Percentiles rank a stretch among this genome's conserved stretches.
phyloP scores from a whole-genome alignment of 148 eudicot genomes.

The Salicornia ramosissima region DNA sequence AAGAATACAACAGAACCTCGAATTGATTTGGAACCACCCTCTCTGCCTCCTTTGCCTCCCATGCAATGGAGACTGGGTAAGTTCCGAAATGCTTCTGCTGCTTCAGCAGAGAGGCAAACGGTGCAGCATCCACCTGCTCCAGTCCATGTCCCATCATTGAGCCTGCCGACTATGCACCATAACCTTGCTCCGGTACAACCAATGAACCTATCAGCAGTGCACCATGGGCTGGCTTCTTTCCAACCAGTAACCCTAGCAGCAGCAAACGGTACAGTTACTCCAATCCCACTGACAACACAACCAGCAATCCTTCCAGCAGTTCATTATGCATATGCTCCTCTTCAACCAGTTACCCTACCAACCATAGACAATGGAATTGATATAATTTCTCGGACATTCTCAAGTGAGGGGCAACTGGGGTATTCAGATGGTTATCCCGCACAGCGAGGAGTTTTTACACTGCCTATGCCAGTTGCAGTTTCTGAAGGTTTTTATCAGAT shows the following conservation, averaged over 20 bases:
- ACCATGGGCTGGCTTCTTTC: conserved; percentile 13
- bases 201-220: conserved; percentile 15
- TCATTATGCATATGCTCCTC: conserved; percentile 18
- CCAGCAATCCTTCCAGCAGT: conserved; percentile 16
- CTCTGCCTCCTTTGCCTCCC: conserved; percentile 98
- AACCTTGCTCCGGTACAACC: conserved; percentile 21
- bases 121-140: conserved; percentile 19
- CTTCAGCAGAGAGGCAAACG: conserved; percentile 28
- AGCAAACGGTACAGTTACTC: conserved; percentile 17
- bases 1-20: conserved; percentile 37
- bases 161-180: conserved; percentile 17
- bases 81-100: conserved; percentile 40
- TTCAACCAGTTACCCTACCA: conserved; percentile 14
- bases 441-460: conserved; percentile 20
- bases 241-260: conserved; percentile 18
- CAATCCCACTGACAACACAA: conserved; percentile 10
- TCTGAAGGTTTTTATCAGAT: conserved; percentile 19
- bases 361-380: not conserved
- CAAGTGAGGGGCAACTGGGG: conserved; percentile 17
- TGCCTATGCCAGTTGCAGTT: conserved; percentile 20
- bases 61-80: conserved; percentile 87
- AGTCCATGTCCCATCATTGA: conserved; percentile 25
- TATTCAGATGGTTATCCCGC: conserved; percentile 20
- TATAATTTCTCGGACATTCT: not conserved
- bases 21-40: conserved; percentile 57